These are phyloP conservation scores for Strobilomyces dryophilus DNA, from an alignment of 768 basidiomycete species.

Conservation along the genomic window DNA sequence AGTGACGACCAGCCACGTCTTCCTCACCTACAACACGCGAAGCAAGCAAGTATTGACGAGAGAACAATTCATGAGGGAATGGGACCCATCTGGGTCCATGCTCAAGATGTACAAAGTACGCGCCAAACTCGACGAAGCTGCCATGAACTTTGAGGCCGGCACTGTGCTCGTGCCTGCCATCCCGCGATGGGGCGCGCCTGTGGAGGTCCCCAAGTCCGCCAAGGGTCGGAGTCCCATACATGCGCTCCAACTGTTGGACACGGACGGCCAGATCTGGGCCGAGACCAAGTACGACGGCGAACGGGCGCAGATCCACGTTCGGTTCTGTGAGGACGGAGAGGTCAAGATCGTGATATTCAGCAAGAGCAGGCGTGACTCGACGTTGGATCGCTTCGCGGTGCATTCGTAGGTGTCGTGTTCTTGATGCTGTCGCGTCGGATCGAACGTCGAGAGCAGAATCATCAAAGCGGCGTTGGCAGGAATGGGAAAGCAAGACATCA, in stretches of 20 bases:
- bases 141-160: constrained; percentile 39
- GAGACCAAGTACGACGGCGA: constrained; percentile 97
- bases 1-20: constrained; percentile 40
- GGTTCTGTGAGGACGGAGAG: constrained; percentile 35
- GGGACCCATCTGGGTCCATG: constrained; percentile 62
- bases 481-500: constrained; percentile 38
- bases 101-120: constrained; percentile 47
- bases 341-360: constrained; percentile 74
- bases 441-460: constrained; percentile 36
- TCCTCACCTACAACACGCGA: constrained; percentile 53
- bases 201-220: constrained; percentile 79
- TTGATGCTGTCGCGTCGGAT: neutral
- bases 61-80: constrained; percentile 63
- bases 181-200: constrained; percentile 54
- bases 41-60: constrained; percentile 53
- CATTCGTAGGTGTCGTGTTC: constrained; percentile 37
- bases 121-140: constrained; percentile 58
- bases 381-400: constrained; percentile 65
- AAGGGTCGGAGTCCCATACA: constrained; percentile 65
- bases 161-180: constrained; percentile 19
- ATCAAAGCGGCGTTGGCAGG: constrained; percentile 57
- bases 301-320: constrained; percentile 88
- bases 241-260: constrained; percentile 41
- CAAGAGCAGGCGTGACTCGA: constrained; percentile 84
- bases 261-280: constrained; percentile 53